Conservation (phyloP, 2,329 filamentous ascomycete species). For the Alternaria gaisen region DNA sequence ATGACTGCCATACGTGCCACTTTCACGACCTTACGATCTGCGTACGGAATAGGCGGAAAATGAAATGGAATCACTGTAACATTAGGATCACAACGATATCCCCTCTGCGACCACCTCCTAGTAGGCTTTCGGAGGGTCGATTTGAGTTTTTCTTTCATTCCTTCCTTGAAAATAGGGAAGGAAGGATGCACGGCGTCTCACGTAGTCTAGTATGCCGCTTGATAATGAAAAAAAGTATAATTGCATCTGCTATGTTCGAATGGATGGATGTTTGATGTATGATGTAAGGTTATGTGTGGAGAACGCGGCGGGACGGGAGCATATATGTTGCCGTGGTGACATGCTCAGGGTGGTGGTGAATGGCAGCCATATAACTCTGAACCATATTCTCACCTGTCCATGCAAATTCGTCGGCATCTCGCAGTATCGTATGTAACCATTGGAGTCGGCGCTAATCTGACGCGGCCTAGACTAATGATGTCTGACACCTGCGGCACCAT, state of each 20-base stretch:
- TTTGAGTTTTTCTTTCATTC: constrained; percentile 20
- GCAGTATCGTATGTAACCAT: not conserved
- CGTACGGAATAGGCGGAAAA: constrained; percentile 28
- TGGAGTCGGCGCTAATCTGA: not conserved
- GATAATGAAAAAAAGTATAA: constrained; percentile 30
- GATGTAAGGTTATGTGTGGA: not conserved
- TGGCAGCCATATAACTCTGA: too few relatives aligned
- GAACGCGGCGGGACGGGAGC: not conserved
- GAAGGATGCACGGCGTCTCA: constrained; percentile 25
- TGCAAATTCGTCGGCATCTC: not conserved
- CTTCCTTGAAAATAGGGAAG: constrained; percentile 13
- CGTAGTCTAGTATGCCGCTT: constrained; percentile 29
- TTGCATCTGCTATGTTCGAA: not conserved
- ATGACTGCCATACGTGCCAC: constrained; percentile 23
- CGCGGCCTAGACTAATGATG: not conserved
- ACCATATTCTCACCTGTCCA: not conserved
- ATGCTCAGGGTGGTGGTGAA: not conserved
- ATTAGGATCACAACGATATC: constrained; percentile 38
- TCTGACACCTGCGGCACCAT: not conserved
- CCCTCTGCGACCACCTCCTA: constrained; percentile 24
- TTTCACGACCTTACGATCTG: constrained; percentile 36
- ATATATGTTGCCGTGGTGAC: not conserved
- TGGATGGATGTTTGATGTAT: not conserved
- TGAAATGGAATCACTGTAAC: constrained; percentile 31
- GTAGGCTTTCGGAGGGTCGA: constrained; percentile 27